Conservation (phyloP, 169 alveolate genomes). For the Babesia bovis region DNA sequence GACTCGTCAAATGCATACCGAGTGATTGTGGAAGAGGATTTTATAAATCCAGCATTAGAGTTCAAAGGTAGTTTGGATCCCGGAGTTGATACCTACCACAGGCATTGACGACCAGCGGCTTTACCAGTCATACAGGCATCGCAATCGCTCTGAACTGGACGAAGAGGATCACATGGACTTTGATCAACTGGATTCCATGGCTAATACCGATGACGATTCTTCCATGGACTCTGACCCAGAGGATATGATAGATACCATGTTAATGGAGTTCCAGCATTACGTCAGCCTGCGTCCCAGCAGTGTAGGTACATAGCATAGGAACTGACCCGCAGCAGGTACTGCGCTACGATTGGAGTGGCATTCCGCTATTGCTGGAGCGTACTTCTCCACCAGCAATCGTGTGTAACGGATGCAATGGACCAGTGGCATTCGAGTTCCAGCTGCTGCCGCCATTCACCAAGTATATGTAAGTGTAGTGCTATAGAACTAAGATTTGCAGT, state of each 20-base stretch:
- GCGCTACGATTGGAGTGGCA: constrained; percentile 38
- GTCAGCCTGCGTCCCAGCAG: constrained; percentile 21
- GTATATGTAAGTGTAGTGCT: constrained; percentile 9
- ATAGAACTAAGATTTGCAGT: not conserved
- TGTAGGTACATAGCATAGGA: constrained; percentile 10
- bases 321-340: constrained; percentile 10
- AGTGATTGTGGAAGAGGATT: constrained; percentile 19
- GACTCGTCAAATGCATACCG: not conserved
- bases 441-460: constrained; percentile 40
- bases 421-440: constrained; percentile 42
- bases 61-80: not conserved
- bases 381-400: not conserved
- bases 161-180: constrained; percentile 64
- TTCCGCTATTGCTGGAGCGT: constrained; percentile 20
- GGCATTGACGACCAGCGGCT: constrained; percentile 1
- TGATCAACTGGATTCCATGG: not conserved
- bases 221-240: constrained; percentile 9
- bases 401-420: constrained; percentile 30
- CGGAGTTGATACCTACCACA: not conserved
- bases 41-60: not conserved
- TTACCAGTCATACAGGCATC: constrained; percentile 35
- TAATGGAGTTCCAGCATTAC: constrained; percentile 42
- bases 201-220: not conserved
- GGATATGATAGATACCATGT: constrained; percentile 19
- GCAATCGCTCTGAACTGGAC: constrained; percentile 41